Evolutionary conservation across 1,139 yeast species (phyloP), one percentile per base, ranked within the genome.

Genomic region (Pichia sp.): DNA sequence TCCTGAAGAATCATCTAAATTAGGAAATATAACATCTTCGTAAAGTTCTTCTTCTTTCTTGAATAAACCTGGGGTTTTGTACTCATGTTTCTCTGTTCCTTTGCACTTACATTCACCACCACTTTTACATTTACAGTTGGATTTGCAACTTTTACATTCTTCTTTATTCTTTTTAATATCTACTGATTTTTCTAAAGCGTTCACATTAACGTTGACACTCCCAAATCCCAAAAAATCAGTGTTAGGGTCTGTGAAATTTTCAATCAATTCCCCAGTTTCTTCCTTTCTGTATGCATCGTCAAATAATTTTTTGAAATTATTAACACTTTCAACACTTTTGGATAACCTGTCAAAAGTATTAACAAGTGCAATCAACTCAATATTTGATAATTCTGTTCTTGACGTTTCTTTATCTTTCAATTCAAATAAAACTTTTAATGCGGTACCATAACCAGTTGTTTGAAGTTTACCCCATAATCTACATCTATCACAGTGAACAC

Each of bases 401-500:
- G 70, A 72, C 44, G 64, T 62, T 44, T 69, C 64, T 47, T 73
- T 73, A 46, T 63, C 65, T 38, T 81, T 83, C 55, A 86, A 78
- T 67, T 93, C 99, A 66, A 93, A 89, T 56, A 93, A 73, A 29
- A 91, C 78, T 70, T 93, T 93, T 65, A 95, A 77, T 2, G 97
- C 96, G 22, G 99, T 93, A 28, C 98, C 99, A 67, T 93, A 93
- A 29, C 99, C 99, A 25, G 95, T 89, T 1, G 96, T 89, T 72
- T 93, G 99, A 30, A 93, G 79, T 69, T 95, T 93, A 19, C 99
- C 99, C 99, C 99, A 93, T 71, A 95, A 75, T 65, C 98, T 80
- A 69, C 99, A 93, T 67, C 98, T 79, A 68, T 93, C 99, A 72
- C 99, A 93, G 41, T 96, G 97, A 47, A 93, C 98, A 73, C 99